Conservation (phyloP, 169 alveolate species). For the Plasmodium falciparum region DNA sequence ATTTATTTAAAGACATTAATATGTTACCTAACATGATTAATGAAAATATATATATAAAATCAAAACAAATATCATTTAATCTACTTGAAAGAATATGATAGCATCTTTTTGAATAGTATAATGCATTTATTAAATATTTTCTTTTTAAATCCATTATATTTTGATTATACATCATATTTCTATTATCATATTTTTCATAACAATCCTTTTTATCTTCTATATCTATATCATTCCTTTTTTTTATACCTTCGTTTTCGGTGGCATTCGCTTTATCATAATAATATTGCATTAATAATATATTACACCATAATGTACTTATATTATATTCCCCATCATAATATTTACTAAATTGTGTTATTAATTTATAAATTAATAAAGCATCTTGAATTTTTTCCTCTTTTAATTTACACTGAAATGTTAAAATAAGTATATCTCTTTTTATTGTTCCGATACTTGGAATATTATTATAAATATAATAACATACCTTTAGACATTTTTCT, state of each 20-base stretch:
- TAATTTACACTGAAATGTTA: constrained; percentile 64
- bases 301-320: constrained; percentile 24
- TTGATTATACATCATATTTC: neutral
- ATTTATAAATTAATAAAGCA: constrained; percentile 56
- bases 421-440: constrained; percentile 60
- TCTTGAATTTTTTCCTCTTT: constrained; percentile 63
- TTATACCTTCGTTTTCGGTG: neutral
- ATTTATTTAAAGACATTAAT: constrained; percentile 47
- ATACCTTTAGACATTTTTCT: constrained; percentile 45
- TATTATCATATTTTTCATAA: neutral
- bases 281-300: constrained; percentile 36
- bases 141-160: constrained; percentile 6
- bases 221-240: neutral
- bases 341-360: constrained; percentile 26
- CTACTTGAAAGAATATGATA: constrained; percentile 31
- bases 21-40: constrained; percentile 45
- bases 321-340: constrained; percentile 52
- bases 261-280: constrained; percentile 52
- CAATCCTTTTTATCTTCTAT: neutral
- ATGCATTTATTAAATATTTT: constrained; percentile 33
- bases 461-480: constrained; percentile 59
- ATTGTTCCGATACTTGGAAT: constrained; percentile 49
- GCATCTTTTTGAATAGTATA: constrained; percentile 34
- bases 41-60: constrained; percentile 30
- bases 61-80: constrained; percentile 41